Percentiles rank a stretch among this genome's conserved stretches.
phyloP scores from a whole-genome alignment of 257 asterid species.

The Linaria vulgaris region DNA sequence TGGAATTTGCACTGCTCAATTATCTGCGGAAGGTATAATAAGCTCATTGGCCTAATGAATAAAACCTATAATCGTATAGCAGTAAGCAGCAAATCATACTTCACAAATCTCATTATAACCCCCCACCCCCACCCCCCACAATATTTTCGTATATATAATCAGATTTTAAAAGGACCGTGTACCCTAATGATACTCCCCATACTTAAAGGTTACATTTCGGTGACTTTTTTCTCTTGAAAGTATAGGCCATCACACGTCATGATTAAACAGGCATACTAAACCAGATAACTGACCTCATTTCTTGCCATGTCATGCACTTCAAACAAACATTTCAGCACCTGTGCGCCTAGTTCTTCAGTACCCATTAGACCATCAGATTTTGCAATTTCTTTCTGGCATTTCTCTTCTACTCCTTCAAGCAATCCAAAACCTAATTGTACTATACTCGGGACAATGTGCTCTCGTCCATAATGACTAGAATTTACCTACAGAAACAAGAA shows the following conservation, averaged over 20 bases:
- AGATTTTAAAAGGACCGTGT: too few species aligned
- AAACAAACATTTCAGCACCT: slow-evolving; percentile 75
- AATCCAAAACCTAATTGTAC: slow-evolving; percentile 76
- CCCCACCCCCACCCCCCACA: too few species aligned
- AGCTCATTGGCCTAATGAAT: slow-evolving; percentile 17
- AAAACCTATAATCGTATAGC: not conserved
- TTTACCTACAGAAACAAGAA: slow-evolving; percentile 49
- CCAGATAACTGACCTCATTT: slow-evolving; percentile 74
- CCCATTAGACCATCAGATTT: slow-evolving; percentile 70
- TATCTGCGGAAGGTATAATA: slow-evolving; percentile 49
- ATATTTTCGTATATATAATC: not conserved
- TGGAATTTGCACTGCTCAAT: slow-evolving; percentile 81
- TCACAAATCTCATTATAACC: not conserved
- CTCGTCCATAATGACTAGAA: slow-evolving; percentile 78
- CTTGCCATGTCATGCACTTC: slow-evolving; percentile 86
- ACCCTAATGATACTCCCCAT: too few species aligned
- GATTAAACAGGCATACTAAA: slow-evolving; percentile 1
- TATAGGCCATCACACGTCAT: slow-evolving; percentile 14
- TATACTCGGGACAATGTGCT: slow-evolving; percentile 76
- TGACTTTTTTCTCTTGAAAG: slow-evolving; percentile 17
- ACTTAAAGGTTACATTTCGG: too few species aligned
- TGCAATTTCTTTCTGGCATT: slow-evolving; percentile 39
- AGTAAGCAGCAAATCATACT: not conserved
- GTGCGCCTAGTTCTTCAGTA: slow-evolving; percentile 60
- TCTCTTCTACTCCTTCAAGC: slow-evolving; percentile 76